Evolutionary conservation across 2,329 filamentous ascomycete genomes (phyloP).

Genomic region (Shiraia sp.): DNA sequence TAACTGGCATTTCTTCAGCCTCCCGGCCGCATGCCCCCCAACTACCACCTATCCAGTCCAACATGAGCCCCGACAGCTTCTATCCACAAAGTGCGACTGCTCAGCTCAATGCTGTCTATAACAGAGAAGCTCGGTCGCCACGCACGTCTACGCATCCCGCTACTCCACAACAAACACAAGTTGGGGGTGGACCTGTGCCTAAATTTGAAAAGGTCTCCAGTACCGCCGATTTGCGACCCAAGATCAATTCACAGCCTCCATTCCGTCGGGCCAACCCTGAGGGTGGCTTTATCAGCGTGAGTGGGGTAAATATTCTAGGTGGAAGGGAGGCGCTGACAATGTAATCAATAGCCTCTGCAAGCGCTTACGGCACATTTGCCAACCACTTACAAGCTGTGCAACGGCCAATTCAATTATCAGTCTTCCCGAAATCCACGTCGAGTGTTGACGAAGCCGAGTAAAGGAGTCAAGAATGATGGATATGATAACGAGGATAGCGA

Average conservation of each 20-base stretch:
- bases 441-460: slow-evolving; percentile 97
- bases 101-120: slow-evolving; percentile 70
- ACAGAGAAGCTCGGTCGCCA: slow-evolving; percentile 56
- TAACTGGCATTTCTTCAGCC: slow-evolving; percentile 36
- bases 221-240: slow-evolving; percentile 75
- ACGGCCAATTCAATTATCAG: slow-evolving; percentile 97
- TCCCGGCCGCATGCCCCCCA: slow-evolving; percentile 64
- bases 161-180: slow-evolving; percentile 51
- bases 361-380: slow-evolving; percentile 91
- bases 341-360: slow-evolving; percentile 74
- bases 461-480: slow-evolving; percentile 96
- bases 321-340: slow-evolving; percentile 17
- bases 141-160: slow-evolving; percentile 49
- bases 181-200: slow-evolving; percentile 71
- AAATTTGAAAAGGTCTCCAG: slow-evolving; percentile 82
- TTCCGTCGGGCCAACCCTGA: slow-evolving; percentile 95
- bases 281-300: slow-evolving; percentile 94
- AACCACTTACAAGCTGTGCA: slow-evolving; percentile 96
- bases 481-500: slow-evolving; percentile 99
- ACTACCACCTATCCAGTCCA: slow-evolving; percentile 74
- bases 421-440: slow-evolving; percentile 93
- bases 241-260: slow-evolving; percentile 82
- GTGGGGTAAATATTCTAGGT: slow-evolving; percentile 40
- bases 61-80: slow-evolving; percentile 68
- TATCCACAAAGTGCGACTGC: slow-evolving; percentile 73